Base-by-base conservation (phyloP, 495 filamentous ascomycete genomes). In the Podospora pseudocomata region DNA sequence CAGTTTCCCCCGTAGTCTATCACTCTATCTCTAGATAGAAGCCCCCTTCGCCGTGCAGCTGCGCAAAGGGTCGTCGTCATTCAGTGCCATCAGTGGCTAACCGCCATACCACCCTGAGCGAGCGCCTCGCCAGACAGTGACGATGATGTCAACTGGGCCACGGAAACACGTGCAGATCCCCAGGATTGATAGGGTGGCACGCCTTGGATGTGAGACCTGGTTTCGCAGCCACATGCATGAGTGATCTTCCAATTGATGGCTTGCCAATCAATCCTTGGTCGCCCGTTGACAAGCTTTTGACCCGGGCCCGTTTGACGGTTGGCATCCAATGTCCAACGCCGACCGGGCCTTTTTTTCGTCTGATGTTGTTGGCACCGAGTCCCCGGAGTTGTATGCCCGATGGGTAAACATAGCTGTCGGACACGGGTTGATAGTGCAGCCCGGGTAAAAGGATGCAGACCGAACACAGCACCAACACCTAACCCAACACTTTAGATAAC, bases 91-190 rank as follows among this genome's bases (percentile, higher is more conserved):
- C 7, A 26, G 55, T 58, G 55, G 55, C 55, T 58, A 58, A 23
- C 55, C 55, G 55, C 39, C 55, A 58, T 58, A 26, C 55, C 7
- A 58, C 55, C 55, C n/a, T 49, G 39, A 49, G 34, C 34, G 34
- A 23, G 30, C 39, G 39, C 39, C 39, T 49, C 39, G 13, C 39
- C 2, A 54, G 5, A 30, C 19, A 3, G 16, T 7, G 0, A 19
- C 30, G 58, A 68, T 75, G 73, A 75, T 75, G 70, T 73, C 73
- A 75, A 68, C 28, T 44, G 63, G 57, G 44, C 26, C 7, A 56
- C 18, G 56, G 30, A 32, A 32, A 53, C 19, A 4, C 9, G 30
- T 23, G 67, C 68, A 60, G 61, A 68, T 66, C 56, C 26, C 20
- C 18, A 15, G 11, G 63, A 39, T 71, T 70, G 71, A 71, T 73